A percentile compares a stretch with the other conserved stretches of the same genome.
Evolutionary conservation across 2,329 filamentous ascomycete species (phyloP).

Genomic region (Calonectria hawksworthii): DNA sequence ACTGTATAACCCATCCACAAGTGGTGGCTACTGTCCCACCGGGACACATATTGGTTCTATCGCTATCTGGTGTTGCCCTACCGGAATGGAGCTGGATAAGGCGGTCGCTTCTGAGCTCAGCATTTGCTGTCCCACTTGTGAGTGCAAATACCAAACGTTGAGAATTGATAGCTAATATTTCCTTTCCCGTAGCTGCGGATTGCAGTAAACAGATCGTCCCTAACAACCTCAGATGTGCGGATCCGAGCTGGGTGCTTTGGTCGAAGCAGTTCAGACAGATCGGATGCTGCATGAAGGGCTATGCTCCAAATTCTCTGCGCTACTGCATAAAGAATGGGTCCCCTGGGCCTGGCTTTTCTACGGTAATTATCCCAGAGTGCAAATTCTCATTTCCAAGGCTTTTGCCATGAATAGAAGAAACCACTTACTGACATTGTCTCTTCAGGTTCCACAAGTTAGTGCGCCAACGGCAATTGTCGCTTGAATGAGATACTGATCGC

Average conservation of each 20-base stretch:
- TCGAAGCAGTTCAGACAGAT: slow-evolving; percentile 21
- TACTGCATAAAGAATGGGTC: slow-evolving; percentile 19
- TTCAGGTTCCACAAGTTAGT: not conserved
- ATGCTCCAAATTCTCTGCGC: slow-evolving; percentile 20
- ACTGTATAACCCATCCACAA: not conserved
- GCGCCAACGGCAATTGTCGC: not conserved
- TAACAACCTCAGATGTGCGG: slow-evolving; percentile 22
- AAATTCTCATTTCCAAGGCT: not conserved
- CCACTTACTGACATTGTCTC: not conserved
- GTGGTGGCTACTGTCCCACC: slow-evolving; percentile 13
- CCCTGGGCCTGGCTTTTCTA: not conserved
- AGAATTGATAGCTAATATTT: not conserved
- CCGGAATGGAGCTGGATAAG: slow-evolving; percentile 26
- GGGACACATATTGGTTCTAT: slow-evolving; percentile 18
- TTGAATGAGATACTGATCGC: not conserved
- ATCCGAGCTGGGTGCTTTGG: slow-evolving; percentile 29
- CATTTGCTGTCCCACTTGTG: slow-evolving; percentile 33
- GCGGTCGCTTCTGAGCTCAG: slow-evolving; percentile 4
- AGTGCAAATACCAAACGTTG: not conserved
- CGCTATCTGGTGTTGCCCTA: slow-evolving; percentile 31
- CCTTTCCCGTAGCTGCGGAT: slow-evolving; percentile 14
- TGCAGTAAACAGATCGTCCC: slow-evolving; percentile 24
- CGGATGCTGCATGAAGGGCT: slow-evolving; percentile 30
- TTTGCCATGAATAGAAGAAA: not conserved
- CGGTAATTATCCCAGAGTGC: not conserved